Percentiles rank a stretch among this genome's conserved stretches.
Conservation (phyloP, 768 basidiomycete genomes). For the Leccinum subgranulosum region DNA sequence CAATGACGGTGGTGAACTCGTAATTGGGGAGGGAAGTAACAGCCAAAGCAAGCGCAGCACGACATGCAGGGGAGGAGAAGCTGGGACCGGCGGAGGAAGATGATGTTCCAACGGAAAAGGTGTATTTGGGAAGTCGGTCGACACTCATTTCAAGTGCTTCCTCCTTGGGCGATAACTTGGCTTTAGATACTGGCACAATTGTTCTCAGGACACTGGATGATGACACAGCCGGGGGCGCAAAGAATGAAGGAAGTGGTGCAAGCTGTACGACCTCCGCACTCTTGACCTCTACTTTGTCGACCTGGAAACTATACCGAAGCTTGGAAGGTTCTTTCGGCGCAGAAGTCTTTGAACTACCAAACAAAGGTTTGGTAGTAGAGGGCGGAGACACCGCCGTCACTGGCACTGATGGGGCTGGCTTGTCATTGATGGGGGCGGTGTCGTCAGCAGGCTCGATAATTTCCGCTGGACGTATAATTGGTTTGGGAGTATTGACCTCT, state of each 20-base stretch:
- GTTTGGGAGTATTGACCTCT: conserved; percentile 27
- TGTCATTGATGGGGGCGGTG: conserved; percentile 13
- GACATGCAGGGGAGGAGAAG: conserved; percentile 21
- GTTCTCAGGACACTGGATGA: background rate
- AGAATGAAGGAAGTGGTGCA: conserved; percentile 12
- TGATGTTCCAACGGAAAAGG: conserved; percentile 20
- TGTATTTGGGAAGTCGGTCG: conserved; percentile 35
- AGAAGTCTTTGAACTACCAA: conserved; percentile 41
- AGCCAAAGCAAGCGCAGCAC: conserved; percentile 40
- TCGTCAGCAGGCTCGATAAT: conserved; percentile 38
- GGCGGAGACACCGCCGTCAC: conserved; percentile 17
- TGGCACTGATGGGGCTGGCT: conserved; percentile 1
- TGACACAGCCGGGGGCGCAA: conserved; percentile 29
- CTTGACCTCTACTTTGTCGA: conserved; percentile 43
- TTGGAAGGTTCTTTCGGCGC: conserved; percentile 78
- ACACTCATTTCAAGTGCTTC: conserved; percentile 28
- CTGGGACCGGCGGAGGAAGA: conserved; percentile 21
- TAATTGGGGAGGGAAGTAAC: conserved; percentile 45
- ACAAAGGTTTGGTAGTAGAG: conserved; percentile 20
- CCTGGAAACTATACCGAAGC: conserved; percentile 67
- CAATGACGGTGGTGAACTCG: conserved; percentile 27
- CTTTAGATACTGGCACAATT: conserved; percentile 11
- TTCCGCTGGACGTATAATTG: conserved; percentile 34
- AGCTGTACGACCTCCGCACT: conserved; percentile 7
- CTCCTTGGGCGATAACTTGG: conserved; percentile 27